Evolutionary conservation across 2,329 filamentous ascomycete genomes (phyloP).

Genomic region (Neophaeococcomyces mojaviensis): DNA sequence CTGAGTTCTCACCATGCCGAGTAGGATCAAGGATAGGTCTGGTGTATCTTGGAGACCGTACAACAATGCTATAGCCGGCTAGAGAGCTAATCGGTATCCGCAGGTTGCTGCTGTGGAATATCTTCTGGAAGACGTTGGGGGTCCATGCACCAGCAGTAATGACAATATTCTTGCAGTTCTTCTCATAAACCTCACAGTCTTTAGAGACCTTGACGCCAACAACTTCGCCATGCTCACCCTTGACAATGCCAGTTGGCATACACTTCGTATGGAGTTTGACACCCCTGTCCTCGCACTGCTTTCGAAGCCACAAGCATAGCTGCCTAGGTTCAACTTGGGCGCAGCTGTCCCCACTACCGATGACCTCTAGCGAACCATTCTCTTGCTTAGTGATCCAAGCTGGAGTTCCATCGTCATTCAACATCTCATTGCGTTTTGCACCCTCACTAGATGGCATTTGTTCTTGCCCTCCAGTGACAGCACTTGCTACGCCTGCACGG

Average conservation of each 20-base stretch:
- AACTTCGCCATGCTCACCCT: constrained; percentile 42
- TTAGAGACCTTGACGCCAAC: constrained; percentile 27
- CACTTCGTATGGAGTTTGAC: constrained; percentile 62
- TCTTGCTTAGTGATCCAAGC: constrained; percentile 52
- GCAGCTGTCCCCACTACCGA: constrained; percentile 53
- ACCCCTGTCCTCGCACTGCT: constrained; percentile 50
- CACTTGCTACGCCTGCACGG: constrained; percentile 45
- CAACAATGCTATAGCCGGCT: constrained; percentile 64
- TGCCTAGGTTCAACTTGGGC: constrained; percentile 62
- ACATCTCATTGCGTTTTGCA: constrained; percentile 21
- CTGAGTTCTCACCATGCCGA: constrained; percentile 1
- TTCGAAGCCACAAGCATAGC: constrained; percentile 59
- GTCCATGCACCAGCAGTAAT: constrained; percentile 68
- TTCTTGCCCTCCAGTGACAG: neutral
- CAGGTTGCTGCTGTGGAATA: constrained; percentile 53
- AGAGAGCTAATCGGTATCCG: constrained; percentile 54
- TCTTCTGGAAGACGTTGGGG: constrained; percentile 51
- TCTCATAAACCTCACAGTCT: constrained; percentile 15
- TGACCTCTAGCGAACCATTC: constrained; percentile 52
- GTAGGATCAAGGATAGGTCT: constrained; percentile 16
- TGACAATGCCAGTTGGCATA: constrained; percentile 45
- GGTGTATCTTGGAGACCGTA: constrained; percentile 49
- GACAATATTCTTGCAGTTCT: constrained; percentile 43
- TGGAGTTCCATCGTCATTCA: constrained; percentile 37
- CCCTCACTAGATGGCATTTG: neutral